Evolutionary conservation across 2,329 filamentous ascomycete genomes (phyloP).

Genomic region (Alternaria rosae): DNA sequence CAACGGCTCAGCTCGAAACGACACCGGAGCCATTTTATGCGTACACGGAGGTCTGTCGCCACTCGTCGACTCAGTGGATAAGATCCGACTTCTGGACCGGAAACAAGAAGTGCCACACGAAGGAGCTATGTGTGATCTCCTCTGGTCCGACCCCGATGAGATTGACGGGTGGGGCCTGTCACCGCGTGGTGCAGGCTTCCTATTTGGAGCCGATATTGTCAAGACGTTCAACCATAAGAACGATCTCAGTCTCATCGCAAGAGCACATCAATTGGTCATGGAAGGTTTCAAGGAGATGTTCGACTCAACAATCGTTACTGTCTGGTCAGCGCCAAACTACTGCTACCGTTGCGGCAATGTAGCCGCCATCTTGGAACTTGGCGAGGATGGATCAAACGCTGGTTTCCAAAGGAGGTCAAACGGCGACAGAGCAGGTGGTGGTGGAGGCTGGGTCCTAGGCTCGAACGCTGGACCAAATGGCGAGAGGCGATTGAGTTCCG

Average conservation of each 20-base stretch:
- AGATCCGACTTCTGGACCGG: conserved; percentile 88
- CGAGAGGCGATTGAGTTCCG: conserved; percentile 43
- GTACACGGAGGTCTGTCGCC: conserved; percentile 94
- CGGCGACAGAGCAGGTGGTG: conserved; percentile 66
- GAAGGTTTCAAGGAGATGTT: conserved; percentile 99
- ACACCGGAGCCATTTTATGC: conserved; percentile 76
- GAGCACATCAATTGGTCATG: conserved; percentile 98
- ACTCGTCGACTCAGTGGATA: conserved; percentile 90
- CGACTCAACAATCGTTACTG: conserved; percentile 85
- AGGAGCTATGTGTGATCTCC: conserved; percentile 96
- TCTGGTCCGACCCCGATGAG: conserved; percentile 98
- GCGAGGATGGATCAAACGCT: conserved; percentile 73
- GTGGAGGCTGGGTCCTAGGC: conserved; percentile 46
- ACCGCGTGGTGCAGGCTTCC: conserved; percentile 90
- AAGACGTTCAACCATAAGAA: conserved; percentile 94
- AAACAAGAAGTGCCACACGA: conserved; percentile 99
- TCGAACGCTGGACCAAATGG: conserved; percentile 46
- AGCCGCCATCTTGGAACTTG: conserved; percentile 90
- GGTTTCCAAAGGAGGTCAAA: conserved; percentile 64
- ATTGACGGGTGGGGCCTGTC: conserved; percentile 97
- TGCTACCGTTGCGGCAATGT: conserved; percentile 67
- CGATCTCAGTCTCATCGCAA: conserved; percentile 87
- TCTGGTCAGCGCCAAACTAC: conserved; percentile 86
- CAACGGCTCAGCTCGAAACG: conserved; percentile 63
- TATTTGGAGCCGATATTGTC: conserved; percentile 95